Evolutionary conservation across 768 basidiomycete species (phyloP), one percentile per base, ranked within the genome.

Genomic region (Mycena galopus): DNA sequence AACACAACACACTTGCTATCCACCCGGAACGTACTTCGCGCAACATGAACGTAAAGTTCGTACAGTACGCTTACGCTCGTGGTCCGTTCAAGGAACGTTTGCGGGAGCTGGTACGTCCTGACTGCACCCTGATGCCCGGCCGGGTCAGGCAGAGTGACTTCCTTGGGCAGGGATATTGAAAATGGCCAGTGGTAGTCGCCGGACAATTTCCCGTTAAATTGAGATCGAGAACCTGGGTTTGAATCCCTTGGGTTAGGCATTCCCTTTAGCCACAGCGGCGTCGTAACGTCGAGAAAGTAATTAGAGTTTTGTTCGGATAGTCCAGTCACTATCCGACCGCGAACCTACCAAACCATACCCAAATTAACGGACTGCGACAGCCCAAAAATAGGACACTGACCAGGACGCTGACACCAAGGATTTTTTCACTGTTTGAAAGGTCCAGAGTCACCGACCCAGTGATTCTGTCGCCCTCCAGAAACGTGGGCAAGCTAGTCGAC

Each of bases 181-280:
- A 86, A 85, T 8, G 84, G 82, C 82, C 84, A 85, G 0, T 75
- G 76, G 63, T 84, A 85, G 30, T 77, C 75, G 25, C 86, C 85
- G 0, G 77, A 75, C 27, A 82, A 67, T 73, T 82, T 84, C 11
- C 81, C 81, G 27, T 82, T 78, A 58, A 76, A 81, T 62, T 80
- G 55, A 8, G 70, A 67, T 6, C 11, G 53, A 35, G 71, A 12
- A 2, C 17, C 30, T 25, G 62, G 14, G 29, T 30, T 33, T 19
- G 47, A n/a, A 19, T 73, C 63, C 23, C 64, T 27, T 3, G 69
- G 69, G 25, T 69, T 64, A 8, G 69, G 17, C 68, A 71, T 67
- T 35, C 71, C 67, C 59, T 75, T 75, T 16, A 75, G 42, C 74
- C 74, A 75, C 16, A 75, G 53, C 11, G 74, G 74, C 16, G 74